Conservation (phyloP, 2,329 filamentous ascomycete species). For the Immersiporthe knoxdaviesiana region DNA sequence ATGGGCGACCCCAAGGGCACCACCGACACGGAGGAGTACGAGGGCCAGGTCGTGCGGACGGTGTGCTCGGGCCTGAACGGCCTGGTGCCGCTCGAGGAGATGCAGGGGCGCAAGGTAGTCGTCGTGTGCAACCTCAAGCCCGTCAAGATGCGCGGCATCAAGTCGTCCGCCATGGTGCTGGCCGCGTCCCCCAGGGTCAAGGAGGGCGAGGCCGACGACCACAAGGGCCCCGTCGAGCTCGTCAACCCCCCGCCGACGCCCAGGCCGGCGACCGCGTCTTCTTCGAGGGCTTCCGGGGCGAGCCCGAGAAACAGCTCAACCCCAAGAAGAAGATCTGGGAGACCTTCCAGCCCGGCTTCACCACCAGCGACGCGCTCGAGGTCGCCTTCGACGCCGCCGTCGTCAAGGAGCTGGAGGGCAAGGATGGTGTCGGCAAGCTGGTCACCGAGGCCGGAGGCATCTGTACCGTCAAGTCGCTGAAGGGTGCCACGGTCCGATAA, state of each 20-base stretch:
- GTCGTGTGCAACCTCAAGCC: conserved; percentile 98
- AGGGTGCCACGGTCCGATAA: conserved; percentile 82
- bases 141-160: conserved; percentile 94
- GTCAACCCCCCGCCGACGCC: conserved; percentile 80
- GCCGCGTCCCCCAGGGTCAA: conserved; percentile 84
- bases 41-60: conserved; percentile 88
- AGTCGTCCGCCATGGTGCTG: conserved; percentile 84
- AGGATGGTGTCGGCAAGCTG: conserved; percentile 68
- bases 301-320: conserved; percentile 92
- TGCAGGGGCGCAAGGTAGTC: conserved; percentile 95
- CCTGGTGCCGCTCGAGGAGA: conserved; percentile 87
- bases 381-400: conserved; percentile 83
- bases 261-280: conserved; percentile 85
- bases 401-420: conserved; percentile 73
- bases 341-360: conserved; percentile 93
- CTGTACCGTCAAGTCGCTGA: conserved; percentile 82
- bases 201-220: conserved; percentile 82
- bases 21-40: conserved; percentile 88
- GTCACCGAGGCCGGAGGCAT: conserved; percentile 77
- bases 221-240: conserved; percentile 90
- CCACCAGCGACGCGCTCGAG: conserved; percentile 78
- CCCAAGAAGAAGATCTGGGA: conserved; percentile 99
- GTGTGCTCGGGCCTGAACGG: conserved; percentile 98
- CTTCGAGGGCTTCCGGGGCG: conserved; percentile 93
- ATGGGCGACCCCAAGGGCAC: conserved; percentile 85